These are phyloP conservation scores for Phytophthora rubi DNA, from an alignment of 352 stramenopile species.

Conservation along the genomic window DNA sequence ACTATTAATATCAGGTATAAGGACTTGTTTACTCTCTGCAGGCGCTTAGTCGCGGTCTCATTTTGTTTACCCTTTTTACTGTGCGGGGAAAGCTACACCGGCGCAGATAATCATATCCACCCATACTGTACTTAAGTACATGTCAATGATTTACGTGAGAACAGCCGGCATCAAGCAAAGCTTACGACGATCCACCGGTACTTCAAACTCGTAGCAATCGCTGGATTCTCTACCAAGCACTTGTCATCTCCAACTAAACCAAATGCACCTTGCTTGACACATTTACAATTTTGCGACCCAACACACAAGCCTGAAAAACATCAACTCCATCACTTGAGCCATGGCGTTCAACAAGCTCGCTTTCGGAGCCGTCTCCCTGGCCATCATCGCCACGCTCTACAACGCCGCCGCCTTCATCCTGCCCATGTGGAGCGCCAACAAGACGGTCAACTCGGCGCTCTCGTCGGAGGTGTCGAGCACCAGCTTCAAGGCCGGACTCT, in stretches of 20 bases:
- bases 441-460: conserved; percentile 23
- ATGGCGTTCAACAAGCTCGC: conserved; percentile 28
- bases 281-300: neutral
- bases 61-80: neutral
- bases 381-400: conserved; percentile 26
- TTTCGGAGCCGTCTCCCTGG: conserved; percentile 26
- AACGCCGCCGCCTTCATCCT: conserved; percentile 25
- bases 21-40: too few relatives aligned
- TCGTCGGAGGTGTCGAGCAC: conserved; percentile 4
- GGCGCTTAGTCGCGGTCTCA: too few relatives aligned
- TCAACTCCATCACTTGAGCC: neutral
- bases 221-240: conserved; percentile 16
- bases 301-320: neutral
- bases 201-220: conserved; percentile 3
- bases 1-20: too few relatives aligned
- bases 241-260: neutral
- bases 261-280: neutral
- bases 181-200: conserved; percentile 16
- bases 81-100: neutral
- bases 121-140: too few relatives aligned
- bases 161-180: neutral
- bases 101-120: neutral
- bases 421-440: conserved; percentile 24
- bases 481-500: conserved; percentile 26
- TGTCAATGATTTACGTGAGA: neutral